phyloP scores from a whole-genome alignment of 2,329 filamentous ascomycete species.

The Cladorrhinum sp. region DNA sequence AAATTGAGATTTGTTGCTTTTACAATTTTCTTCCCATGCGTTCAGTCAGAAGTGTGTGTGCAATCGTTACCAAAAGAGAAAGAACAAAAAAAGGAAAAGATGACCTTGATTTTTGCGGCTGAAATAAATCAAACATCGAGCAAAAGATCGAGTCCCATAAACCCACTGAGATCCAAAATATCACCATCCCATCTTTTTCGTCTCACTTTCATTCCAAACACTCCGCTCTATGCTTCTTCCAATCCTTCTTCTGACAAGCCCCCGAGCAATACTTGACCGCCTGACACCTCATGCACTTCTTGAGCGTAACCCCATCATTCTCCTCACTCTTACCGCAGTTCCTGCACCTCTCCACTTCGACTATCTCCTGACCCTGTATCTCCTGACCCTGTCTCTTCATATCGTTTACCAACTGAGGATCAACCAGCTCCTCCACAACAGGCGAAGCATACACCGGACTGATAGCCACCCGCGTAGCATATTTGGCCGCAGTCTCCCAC shows the following conservation, averaged over 20 bases:
- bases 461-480: conserved; percentile 55
- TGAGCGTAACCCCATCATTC: conserved; percentile 33
- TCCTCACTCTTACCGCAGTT: conserved; percentile 37
- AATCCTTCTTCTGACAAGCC: conserved; percentile 53
- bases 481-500: conserved; percentile 40
- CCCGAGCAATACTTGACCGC: conserved; percentile 48
- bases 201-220: conserved; percentile 32
- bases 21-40: too few relatives aligned
- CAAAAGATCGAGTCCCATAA: too few relatives aligned
- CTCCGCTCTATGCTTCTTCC: conserved; percentile 49
- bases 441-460: conserved; percentile 50
- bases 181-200: too few relatives aligned
- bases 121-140: too few relatives aligned
- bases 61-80: too few relatives aligned
- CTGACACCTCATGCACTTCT: conserved; percentile 45
- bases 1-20: too few relatives aligned
- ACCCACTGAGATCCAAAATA: too few relatives aligned
- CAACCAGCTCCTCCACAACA: conserved; percentile 41
- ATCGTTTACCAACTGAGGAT: conserved; percentile 17
- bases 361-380: not conserved
- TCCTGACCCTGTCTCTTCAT: not conserved
- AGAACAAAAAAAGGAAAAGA: too few relatives aligned
- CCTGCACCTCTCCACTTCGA: conserved; percentile 33
- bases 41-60: too few relatives aligned
- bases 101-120: too few relatives aligned